Evolutionary conservation across 305 asterid species (phyloP), one percentile per base, ranked within the genome.

Genomic region (Fraxinus latifolia): DNA sequence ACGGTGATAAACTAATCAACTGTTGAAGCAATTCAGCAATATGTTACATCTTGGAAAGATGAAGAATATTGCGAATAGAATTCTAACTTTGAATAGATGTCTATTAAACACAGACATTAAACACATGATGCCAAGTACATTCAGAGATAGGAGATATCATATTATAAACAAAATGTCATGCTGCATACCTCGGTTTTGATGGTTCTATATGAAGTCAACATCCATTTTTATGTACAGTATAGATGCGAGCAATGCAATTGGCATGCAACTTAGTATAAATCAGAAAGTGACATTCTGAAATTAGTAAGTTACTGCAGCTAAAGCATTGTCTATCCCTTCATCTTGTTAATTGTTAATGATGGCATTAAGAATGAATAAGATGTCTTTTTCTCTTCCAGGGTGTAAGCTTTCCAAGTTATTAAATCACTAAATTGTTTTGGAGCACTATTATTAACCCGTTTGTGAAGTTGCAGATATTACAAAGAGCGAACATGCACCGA

Each of bases 381-480:
- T 7, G 29, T 58, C 68, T 58, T 19, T 19, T 58, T 58, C 29
- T 7, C 29, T 58, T 58, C 68, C 12, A 19, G 29, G 68, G 68
- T 19, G 72, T 9, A 23, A 23, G 72, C 7, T 65, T 65, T 25
- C 78, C 42, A 58, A 36, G 9, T 71, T 70, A n/a, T 31, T 15
- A 42, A 82, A 76, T 79, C 78, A 79, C 50, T n/a, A 77, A 77
- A 32, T 36, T 7, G 12, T 29, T 55, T 79, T 74, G 65, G 80
- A 44, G 58, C 47, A 60, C 79, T 47, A 15, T 74, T 23, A 42
- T 68, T 74, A 37, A 19, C 72, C 23, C 17, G 23, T 53, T 53
- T 53, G 65, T 5, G 23, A 53, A 53, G 21, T 53, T 50, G 21
- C 62, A n/a, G 62, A 50, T 50, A 50, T 50, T 50, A 1, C 62